Evolutionary conservation across 164 flowering plant species (phyloP), one percentile per base, ranked within the genome.

Genomic region (Echeveria elegans): DNA sequence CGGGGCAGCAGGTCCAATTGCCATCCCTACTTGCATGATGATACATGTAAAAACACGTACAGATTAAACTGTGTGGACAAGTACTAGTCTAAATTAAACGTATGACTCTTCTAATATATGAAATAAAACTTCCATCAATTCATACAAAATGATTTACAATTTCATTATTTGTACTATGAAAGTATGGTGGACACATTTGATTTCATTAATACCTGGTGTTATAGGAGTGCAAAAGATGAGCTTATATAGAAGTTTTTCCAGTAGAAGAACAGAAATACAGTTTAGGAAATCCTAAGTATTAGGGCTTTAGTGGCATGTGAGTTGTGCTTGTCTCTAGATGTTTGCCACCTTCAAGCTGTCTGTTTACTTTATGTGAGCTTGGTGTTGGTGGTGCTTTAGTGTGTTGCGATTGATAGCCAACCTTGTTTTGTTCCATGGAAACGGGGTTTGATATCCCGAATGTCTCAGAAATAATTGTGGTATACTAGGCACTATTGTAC

Each of bases 241-340:
- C 23, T n/a, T 23, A 19, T 6, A 21, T 50, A 23, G 26, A 50
- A 50, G 26, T 50, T n/a, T 50, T 4, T 21, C 9, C 11, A 50
- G 26, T 5, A 6, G 24, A 26, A 53, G 10, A 21, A 1, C 14
- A n/a, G 11, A 53, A 11, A 53, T 2, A 56, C 28, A 28, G 2
- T 56, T 26, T 28, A 26, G 12, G 61, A 56, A 56, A 28, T 19
- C 61, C 61, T 56, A 26, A 56, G 26, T 26, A 56, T 56, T 56
- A 29, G 32, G 61, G 61, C n/a, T 52, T n/a, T 56, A 56, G 61
- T 56, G 60, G 60, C 26, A 8, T 53, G 16, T 24, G 60, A 53
- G 60, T 53, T 24, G 60, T 26, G 56, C 56, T 48, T 52, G 58
- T 52, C 58, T 21, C 58, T 23, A 52, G 61, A 56, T 53, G 60